A percentile compares a stretch with the other conserved stretches of the same genome.
phyloP scores from a whole-genome alignment of 2,329 filamentous ascomycete genomes.

The Cladophialophora exuberans region DNA sequence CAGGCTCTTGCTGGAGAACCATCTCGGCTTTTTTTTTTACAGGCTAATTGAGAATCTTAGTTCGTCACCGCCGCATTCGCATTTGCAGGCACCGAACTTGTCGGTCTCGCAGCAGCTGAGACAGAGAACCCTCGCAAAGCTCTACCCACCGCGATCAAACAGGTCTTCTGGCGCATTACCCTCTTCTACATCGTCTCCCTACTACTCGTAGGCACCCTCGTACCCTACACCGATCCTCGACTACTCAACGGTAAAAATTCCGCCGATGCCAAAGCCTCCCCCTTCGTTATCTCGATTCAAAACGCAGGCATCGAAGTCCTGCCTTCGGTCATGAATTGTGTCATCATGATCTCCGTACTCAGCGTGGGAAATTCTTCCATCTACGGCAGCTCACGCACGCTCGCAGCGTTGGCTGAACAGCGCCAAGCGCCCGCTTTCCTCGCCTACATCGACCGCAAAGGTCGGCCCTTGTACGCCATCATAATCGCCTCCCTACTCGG shows the following conservation, averaged over 20 bases:
- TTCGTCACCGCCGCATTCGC: constrained; percentile 62
- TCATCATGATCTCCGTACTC: constrained; percentile 65
- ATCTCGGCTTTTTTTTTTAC: no score
- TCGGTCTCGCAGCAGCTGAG: constrained; percentile 58
- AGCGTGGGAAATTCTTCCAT: constrained; percentile 63
- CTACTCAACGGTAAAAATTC: constrained; percentile 45
- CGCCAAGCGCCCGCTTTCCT: constrained; percentile 51
- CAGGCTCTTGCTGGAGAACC: no score
- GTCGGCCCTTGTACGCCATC: constrained; percentile 49
- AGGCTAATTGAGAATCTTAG: no score
- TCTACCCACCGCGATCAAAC: constrained; percentile 52
- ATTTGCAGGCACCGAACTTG: constrained; percentile 59
- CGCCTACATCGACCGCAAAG: constrained; percentile 49
- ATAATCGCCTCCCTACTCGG: constrained; percentile 45
- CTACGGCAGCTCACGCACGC: constrained; percentile 61
- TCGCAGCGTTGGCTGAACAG: constrained; percentile 56
- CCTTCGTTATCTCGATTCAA: constrained; percentile 68
- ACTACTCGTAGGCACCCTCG: constrained; percentile 50
- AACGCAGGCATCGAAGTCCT: constrained; percentile 64
- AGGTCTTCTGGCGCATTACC: constrained; percentile 55
- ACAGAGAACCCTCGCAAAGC: constrained; percentile 56
- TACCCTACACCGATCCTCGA: constrained; percentile 44
- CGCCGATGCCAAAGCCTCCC: constrained; percentile 55
- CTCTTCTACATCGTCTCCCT: constrained; percentile 54
- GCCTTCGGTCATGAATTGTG: constrained; percentile 68